Evolutionary conservation across 106 monocot genomes (phyloP), one percentile per base, ranked within the genome.

Genomic region (Dendrobium huoshanense): DNA sequence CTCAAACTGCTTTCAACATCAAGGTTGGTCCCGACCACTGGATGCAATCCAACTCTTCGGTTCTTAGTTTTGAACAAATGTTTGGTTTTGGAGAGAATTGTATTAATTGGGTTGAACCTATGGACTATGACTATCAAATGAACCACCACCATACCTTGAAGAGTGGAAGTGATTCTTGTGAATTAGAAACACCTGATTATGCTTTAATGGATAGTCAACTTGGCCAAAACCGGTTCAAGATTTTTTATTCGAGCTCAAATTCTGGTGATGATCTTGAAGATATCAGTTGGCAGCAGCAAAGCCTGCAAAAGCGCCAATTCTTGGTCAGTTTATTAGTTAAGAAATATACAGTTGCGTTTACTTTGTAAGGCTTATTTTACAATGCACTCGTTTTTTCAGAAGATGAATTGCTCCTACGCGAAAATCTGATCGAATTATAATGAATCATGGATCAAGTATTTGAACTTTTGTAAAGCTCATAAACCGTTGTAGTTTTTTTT

Each of bases 11-110:
- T 42, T 74, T 85, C 18, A 75, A 31, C 77, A 83, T 80, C 76
- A 80, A 81, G 64, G 77, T 22, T 11, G 68, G 31, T 9, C 29
- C 68, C 24, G 56, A 44, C 9, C 33, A 73, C 31, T 81, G 77
- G 81, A 61, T 72, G 22, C 82, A 82, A 59, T 79, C 85, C 2
- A 80, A 81, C 81, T 85, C 88, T 24, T 86, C 94, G 1, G 79
- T 94, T 78, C 94, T 96, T 51, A 88, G 89, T 75, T 94, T 97
- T 49, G 92, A 89, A 64, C 92, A 85, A 70, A 75, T 73, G 47
- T 17, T 64, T 15, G 54, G 80, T 49, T 73, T 59, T 0, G 87
- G 85, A 9, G 87, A 89, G 16, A 87, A 86, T 9, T 86, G 77
- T 18, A 76, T 41, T 2, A 45, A 67, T 61, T 89, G 91, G 85